A percentile compares a stretch with the other conserved stretches of the same genome.
phyloP scores from a whole-genome alignment of 306 rosid genomes.

The Cicer chorassanicum region DNA sequence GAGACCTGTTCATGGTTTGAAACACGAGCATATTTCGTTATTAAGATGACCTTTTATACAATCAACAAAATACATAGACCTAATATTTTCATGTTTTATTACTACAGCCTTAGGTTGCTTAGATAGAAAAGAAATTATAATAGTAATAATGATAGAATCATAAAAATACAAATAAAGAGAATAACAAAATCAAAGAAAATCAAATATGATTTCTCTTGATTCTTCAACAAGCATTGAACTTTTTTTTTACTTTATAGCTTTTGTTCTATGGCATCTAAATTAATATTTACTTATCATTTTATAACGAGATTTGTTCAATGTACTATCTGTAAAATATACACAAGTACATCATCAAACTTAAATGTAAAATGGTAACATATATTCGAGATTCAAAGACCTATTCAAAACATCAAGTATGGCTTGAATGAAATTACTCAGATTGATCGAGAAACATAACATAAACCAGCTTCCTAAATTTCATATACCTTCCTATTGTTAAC shows the following conservation, averaged over 20 bases:
- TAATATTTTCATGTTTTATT: neutral
- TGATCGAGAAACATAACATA: slow-evolving; percentile 16
- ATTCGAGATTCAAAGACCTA: neutral
- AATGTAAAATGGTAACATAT: slow-evolving; percentile 5
- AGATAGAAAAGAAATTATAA: no score
- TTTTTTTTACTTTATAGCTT: neutral
- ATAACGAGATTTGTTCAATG: slow-evolving; percentile 2
- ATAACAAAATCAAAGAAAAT: no score
- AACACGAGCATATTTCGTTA: slow-evolving; percentile 28
- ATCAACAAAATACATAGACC: slow-evolving; percentile 13
- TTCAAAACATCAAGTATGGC: slow-evolving; percentile 19
- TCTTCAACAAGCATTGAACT: neutral
- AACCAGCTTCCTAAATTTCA: slow-evolving; percentile 41
- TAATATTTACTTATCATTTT: neutral
- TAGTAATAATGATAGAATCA: no score
- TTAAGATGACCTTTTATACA: neutral
- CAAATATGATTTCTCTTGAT: no score
- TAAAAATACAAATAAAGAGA: no score
- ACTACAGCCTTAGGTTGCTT: no score
- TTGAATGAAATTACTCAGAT: slow-evolving; percentile 18
- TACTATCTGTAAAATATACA: slow-evolving; percentile 5
- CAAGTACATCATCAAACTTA: slow-evolving; percentile 19
- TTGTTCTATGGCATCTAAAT: neutral
- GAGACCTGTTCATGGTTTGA: slow-evolving; percentile 37
- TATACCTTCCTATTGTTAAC: slow-evolving; percentile 72